Percentiles rank a stretch among this genome's conserved stretches.
Evolutionary conservation across 2,329 filamentous ascomycete species (phyloP).

Genomic region (Arthroderma sp.): DNA sequence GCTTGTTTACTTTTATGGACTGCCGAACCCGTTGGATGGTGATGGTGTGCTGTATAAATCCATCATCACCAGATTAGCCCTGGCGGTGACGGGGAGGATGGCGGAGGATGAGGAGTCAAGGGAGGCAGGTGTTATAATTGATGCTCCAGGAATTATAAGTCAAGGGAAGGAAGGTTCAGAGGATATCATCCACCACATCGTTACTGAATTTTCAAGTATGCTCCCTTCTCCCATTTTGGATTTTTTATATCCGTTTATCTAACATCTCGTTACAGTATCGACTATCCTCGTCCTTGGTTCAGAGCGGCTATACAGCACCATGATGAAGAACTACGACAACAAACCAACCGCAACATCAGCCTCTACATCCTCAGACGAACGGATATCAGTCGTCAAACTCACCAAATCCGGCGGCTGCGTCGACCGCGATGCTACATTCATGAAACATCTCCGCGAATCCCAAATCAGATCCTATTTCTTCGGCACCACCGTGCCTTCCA

Average conservation of each 20-base stretch:
- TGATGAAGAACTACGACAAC: slow-evolving; percentile 54
- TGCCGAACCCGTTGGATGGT: slow-evolving; percentile 54
- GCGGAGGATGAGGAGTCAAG: slow-evolving; percentile 61
- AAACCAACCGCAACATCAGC: slow-evolving; percentile 35
- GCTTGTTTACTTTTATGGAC: slow-evolving; percentile 77
- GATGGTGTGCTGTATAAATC: slow-evolving; percentile 60
- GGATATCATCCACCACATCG: slow-evolving; percentile 69
- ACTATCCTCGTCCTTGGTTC: slow-evolving; percentile 73
- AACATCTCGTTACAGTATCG: slow-evolving; percentile 41
- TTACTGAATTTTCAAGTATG: slow-evolving; percentile 52
- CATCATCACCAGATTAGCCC: slow-evolving; percentile 61
- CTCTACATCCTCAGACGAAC: slow-evolving; percentile 44
- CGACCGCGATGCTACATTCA: slow-evolving; percentile 58
- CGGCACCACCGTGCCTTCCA: slow-evolving; percentile 45
- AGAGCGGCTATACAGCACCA: slow-evolving; percentile 59
- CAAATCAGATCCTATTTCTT: slow-evolving; percentile 92
- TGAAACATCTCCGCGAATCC: slow-evolving; percentile 60
- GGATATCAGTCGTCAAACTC: slow-evolving; percentile 62
- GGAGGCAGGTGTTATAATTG: slow-evolving; percentile 68
- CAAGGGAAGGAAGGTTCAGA: slow-evolving; percentile 51
- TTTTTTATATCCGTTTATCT: not conserved
- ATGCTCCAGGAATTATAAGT: slow-evolving; percentile 60
- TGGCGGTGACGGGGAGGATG: slow-evolving; percentile 63
- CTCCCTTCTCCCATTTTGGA: slow-evolving; percentile 8
- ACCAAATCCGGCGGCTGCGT: slow-evolving; percentile 78